Conservation (phyloP, 1,139 yeast species). For the Arxiozyma slooffiae region DNA sequence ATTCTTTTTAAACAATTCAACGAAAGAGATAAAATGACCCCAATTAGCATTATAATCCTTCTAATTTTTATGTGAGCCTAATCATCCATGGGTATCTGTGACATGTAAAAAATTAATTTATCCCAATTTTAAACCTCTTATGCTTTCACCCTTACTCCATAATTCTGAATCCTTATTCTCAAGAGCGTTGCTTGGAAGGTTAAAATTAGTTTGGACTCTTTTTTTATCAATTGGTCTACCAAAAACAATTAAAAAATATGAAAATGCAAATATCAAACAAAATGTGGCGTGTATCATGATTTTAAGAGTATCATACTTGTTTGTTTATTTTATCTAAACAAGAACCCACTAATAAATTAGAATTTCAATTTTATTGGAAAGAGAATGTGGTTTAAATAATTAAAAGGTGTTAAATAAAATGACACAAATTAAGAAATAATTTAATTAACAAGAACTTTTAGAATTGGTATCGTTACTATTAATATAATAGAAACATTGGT, state of each 20-base stretch:
- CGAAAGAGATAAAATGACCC: constrained; percentile 83
- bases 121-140: constrained; percentile 53
- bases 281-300: neutral
- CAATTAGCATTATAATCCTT: constrained; percentile 71
- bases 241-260: neutral
- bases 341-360: neutral
- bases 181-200: neutral
- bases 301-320: neutral
- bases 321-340: neutral
- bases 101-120: constrained; percentile 79
- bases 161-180: neutral
- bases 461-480: neutral
- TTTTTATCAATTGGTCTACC: neutral
- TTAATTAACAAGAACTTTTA: neutral
- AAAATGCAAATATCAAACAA: neutral
- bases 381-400: neutral
- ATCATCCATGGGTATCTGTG: constrained; percentile 96
- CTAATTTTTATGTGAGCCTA: constrained; percentile 76
- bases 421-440: neutral
- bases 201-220: neutral
- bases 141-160: too few relatives aligned
- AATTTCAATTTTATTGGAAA: too few relatives aligned
- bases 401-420: neutral
- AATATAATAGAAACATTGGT: too few relatives aligned
- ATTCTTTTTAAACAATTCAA: constrained; percentile 37